Evolutionary conservation across 164 flowering plant genomes (phyloP).

Genomic region (Piper longum): DNA sequence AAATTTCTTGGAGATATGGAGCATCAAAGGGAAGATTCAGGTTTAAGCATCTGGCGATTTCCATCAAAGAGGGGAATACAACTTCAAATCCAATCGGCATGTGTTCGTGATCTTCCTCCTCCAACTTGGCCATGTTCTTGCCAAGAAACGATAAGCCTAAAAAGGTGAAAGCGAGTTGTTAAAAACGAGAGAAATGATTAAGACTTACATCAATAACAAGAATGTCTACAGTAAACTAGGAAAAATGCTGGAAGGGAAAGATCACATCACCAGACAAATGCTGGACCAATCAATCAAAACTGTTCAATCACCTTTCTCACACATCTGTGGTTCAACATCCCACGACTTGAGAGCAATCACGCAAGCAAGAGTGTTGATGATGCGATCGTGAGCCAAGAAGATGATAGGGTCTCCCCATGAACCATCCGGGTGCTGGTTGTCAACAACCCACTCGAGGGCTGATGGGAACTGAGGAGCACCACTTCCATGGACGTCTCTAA

Average conservation of each 20-base stretch:
- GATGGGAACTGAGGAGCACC: constrained; percentile 3
- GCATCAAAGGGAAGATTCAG: constrained; percentile 4
- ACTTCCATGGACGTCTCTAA: background rate
- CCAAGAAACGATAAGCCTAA: background rate
- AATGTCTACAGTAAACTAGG: no score
- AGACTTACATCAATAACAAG: no score
- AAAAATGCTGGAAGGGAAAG: no score
- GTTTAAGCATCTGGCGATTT: background rate
- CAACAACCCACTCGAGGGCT: constrained; percentile 4
- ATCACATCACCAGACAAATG: no score
- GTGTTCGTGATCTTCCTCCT: background rate
- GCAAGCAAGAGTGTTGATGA: constrained; percentile 5
- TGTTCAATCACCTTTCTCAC: background rate
- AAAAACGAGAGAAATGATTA: no score
- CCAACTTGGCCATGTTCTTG: background rate
- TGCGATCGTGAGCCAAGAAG: constrained; percentile 3
- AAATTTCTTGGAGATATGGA: constrained; percentile 1
- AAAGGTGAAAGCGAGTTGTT: no score
- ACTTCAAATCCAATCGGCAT: constrained; percentile 6
- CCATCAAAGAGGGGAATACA: constrained; percentile 2
- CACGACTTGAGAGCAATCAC: constrained; percentile 2
- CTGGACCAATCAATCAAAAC: no score
- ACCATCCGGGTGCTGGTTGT: constrained; percentile 5
- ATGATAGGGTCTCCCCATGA: constrained; percentile 6
- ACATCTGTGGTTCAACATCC: background rate